Conservation (phyloP, 345 rosid species). For the Psidium guajava region DNA sequence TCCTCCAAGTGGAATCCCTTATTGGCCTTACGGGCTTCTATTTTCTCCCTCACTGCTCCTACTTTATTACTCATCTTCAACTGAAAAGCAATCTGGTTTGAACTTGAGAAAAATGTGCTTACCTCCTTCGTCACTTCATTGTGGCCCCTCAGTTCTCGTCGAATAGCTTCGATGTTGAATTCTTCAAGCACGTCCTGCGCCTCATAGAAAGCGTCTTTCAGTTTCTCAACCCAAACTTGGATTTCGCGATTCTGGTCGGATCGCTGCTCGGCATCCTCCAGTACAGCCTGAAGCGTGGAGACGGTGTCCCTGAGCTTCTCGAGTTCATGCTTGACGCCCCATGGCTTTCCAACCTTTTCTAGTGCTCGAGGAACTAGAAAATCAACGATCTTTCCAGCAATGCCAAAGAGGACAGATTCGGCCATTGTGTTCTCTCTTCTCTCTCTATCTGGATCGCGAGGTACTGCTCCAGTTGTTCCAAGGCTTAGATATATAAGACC, state of each 20-base stretch:
- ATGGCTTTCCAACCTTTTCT: neutral
- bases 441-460: neutral
- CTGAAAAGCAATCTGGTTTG: neutral
- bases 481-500: neutral
- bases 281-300: constrained; percentile 1
- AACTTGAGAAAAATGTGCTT: neutral
- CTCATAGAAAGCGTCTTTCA: too few species aligned
- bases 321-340: neutral
- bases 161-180: constrained; percentile 1
- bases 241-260: neutral
- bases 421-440: too few species aligned
- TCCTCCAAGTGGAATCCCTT: too few species aligned
- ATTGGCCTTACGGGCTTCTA: too few species aligned
- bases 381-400: rapidly evolving
- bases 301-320: rapidly evolving
- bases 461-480: neutral
- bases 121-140: neutral
- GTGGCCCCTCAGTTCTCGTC: neutral
- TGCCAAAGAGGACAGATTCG: neutral
- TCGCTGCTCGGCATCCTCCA: constrained; percentile 7
- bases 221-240: too few species aligned
- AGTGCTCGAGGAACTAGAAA: rapidly evolving
- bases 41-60: too few species aligned
- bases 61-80: neutral
- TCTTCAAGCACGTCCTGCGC: constrained; percentile 5